Base-by-base conservation (phyloP, 2,329 filamentous ascomycete species). In the Aspergillus eucalypticola region DNA sequence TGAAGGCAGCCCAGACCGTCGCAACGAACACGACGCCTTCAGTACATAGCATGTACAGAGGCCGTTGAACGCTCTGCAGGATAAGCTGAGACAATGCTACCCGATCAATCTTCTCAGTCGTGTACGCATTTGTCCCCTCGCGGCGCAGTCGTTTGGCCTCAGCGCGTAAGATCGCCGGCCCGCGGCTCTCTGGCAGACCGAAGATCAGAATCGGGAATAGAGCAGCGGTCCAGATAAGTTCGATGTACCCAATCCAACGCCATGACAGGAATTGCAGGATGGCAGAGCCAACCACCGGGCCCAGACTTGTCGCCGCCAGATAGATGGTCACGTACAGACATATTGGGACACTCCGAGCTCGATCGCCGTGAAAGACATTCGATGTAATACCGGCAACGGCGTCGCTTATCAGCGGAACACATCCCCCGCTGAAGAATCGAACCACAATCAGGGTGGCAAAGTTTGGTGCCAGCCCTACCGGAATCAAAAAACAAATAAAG, bases 391-490 rank as follows among this genome's bases (percentile, higher is more conserved):
- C 68, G 13, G 69, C 73, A 3, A 67, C 62, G 5, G 68, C 71
- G 56, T 81, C 79, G 2, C 74, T 73, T 0, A 78, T 67, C 5
- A 79, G 73, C 0, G 76, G 72, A 7, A 77, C 75, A 58, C 73
- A 76, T 1, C 76, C 73, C 2, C 79, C 79, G 4, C 73, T 75
- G 19, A 82, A 76, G 58, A 80, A 77, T 0, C 79, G 71, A 1
- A 74, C 76, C 1, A 79, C 68, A 4, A 81, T 65, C 8, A 81
- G 58, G 0, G 79, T 80, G 5, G 76, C 78, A 57, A 79, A 80
- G 58, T 79, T 81, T n/a, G 72, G 71, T 1, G 79, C 78, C 5
- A 80, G 57, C 0, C 71, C 77, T 59, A 76, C 75, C 0, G 77
- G 76, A 15, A 82, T 68, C 5, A 78, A 69, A 59, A 79, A 80